Base-by-base conservation (phyloP, 768 basidiomycete species). In the Russula sp. region DNA sequence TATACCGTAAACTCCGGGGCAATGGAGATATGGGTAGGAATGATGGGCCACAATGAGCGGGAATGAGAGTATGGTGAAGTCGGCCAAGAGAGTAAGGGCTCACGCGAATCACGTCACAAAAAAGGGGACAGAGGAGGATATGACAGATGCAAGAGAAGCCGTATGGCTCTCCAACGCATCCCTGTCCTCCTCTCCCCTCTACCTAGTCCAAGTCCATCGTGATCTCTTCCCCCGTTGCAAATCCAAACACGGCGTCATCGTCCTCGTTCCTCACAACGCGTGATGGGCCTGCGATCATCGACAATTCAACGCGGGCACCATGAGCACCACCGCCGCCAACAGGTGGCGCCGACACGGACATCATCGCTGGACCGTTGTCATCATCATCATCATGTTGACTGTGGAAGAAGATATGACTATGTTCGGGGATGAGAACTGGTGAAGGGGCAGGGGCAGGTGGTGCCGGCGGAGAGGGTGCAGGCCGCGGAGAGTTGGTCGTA, bases 141-240 rank as follows among this genome's bases (percentile, higher is more conserved):
- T 30, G 30, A 52, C n/a, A n/a, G 51, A 14, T 20, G 8, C 18
- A 14, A 26, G 18, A 32, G 7, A 32, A 5, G 38, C 36, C 36
- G 5, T 36, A 1, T 1, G 10, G 36, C 36, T 8, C 13, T 36
- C 36, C 13, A 8, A 36, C 3, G 36, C 46, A 56, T 24, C 32
- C 8, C 8, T 34, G 30, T 24, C 49, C 26, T 11, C 42, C 46
- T 16, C 6, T 34, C 22, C 20, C n/a, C 32, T 6, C n/a, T 20
- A 34, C 34, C 62, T 65, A 69, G 46, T 69, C 68, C 10, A 69
- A 51, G 32, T 69, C 68, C 68, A 69, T 69, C 13, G 63, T 52
- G 42, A 67, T 48, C 22, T 67, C 66, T 13, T 68, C 68, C 14
- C 66, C 67, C 14, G 63, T 64, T 24, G 58, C 66, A 9, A 67